phyloP scores from a whole-genome alignment of 345 rosid genomes.

The Lagerstroemia speciosa region DNA sequence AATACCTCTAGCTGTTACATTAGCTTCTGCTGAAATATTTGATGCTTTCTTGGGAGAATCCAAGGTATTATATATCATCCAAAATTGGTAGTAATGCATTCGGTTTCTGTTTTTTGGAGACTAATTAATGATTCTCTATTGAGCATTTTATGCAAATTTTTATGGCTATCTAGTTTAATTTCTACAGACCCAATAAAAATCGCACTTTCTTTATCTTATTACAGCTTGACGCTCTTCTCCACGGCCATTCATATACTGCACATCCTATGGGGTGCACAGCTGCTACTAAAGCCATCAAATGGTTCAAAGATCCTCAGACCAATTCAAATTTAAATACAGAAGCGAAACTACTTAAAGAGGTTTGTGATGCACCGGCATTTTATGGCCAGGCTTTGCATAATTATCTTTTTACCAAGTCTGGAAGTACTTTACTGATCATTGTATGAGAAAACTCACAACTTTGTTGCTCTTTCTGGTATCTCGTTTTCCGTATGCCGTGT shows the following conservation, averaged over 20 bases:
- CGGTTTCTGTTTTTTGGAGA: not conserved
- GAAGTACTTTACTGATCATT: not conserved
- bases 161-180: not conserved
- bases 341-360: conserved; percentile 61
- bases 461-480: not conserved
- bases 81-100: not conserved
- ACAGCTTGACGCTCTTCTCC: conserved; percentile 85
- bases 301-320: conserved; percentile 79
- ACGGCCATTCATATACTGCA: conserved; percentile 91
- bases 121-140: not conserved
- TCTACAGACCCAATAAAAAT: not conserved
- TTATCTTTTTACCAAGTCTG: not conserved
- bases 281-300: conserved; percentile 69
- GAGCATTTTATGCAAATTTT: not conserved
- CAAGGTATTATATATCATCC: conserved; percentile 39
- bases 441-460: not conserved
- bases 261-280: conserved; percentile 93
- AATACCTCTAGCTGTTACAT: conserved; percentile 80
- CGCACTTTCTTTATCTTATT: not conserved
- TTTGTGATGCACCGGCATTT: conserved; percentile 3
- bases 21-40: conserved; percentile 65
- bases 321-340: conserved; percentile 51
- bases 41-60: conserved; percentile 80
- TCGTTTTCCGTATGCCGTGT: not conserved
- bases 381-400: not conserved